Base-by-base conservation (phyloP, 345 rosid species). In the Melaleuca quinquenervia region DNA sequence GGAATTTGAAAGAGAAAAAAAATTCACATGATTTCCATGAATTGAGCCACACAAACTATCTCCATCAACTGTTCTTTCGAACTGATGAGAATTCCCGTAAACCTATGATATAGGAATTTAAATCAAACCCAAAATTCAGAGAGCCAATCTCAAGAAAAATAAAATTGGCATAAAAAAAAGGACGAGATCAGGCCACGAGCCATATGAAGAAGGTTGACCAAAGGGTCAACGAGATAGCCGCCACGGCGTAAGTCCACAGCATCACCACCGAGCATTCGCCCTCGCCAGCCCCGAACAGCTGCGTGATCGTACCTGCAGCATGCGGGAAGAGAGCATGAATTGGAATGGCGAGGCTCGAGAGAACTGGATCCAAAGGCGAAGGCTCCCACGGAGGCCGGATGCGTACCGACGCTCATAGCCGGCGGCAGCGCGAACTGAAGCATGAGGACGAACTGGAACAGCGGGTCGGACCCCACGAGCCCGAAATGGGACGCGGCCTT, bases 381-480 rank as follows among this genome's bases (percentile, higher is more conserved):
- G 7, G 56, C 56, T 53, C 21, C 56, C 26, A 32, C 80, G 26
- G 22, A 29, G 36, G 48, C 78, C 26, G 5, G 44, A 64, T 1
- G 11, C 80, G 2, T 86, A 92, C 94, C 91, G 58, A 91, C 84
- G 86, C 74, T 89, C 89, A 91, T 88, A 3, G 95, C 95, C 0
- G 95, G 95, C 45, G 95, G 95, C 27, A 93, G 88, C n/a, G 94
- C 87, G 85, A 84, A 93, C 45, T 92, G 93, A 50, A 92, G 91
- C 45, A 90, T 87, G 32, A 92, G 92, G 27, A 91, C 86, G 83
- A 91, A 93, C 58, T 85, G 88, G 80, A 89, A 93, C 64, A 92
- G 83, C 50, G 86, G 76, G 84, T 90, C 90, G 1, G 89, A 53
- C n/a, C 84, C 83, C 70, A 89, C 87, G 29, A 87, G 26, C 6